Evolutionary conservation across 257 asterid genomes (phyloP).

Genomic region (Plantago elongata): DNA sequence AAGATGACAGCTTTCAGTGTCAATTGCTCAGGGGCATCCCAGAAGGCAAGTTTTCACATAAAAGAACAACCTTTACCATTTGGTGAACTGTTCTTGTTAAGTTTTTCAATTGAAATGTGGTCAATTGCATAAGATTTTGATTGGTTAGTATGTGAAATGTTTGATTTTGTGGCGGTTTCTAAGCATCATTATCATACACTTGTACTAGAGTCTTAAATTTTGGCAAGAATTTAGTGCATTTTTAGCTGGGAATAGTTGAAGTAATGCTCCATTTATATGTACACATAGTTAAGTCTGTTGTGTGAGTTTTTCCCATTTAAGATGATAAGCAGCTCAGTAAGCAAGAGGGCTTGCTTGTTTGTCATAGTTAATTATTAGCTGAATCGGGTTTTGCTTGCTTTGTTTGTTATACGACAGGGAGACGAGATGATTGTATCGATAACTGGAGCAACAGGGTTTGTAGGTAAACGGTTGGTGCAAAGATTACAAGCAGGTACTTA

Average conservation of each 20-base stretch:
- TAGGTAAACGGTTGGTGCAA: conserved; percentile 87
- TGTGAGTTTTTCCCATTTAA: not conserved
- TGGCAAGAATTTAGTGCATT: not conserved
- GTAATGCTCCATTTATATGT: not conserved
- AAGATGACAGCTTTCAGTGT: conserved; percentile 35
- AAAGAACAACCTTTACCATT: not conserved
- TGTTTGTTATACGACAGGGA: conserved; percentile 33
- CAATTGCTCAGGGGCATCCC: conserved; percentile 28
- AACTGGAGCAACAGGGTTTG: conserved; percentile 94
- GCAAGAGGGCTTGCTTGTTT: too few relatives aligned
- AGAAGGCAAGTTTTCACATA: conserved; percentile 33
- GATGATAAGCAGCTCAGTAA: not conserved
- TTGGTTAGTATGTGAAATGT: not conserved
- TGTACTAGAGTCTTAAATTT: not conserved
- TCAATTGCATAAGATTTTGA: not conserved
- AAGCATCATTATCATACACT: not conserved
- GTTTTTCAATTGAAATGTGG: not conserved
- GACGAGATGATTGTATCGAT: conserved; percentile 75
- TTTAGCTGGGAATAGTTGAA: not conserved
- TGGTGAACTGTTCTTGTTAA: not conserved
- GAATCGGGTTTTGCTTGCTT: conserved; percentile 1
- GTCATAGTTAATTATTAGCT: not conserved
- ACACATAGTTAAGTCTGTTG: not conserved
- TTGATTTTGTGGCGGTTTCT: not conserved
- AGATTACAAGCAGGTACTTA: conserved; percentile 59